phyloP scores from a whole-genome alignment of 1,139 yeast genomes.

The Nakaseomyces kungkrabaensis region DNA sequence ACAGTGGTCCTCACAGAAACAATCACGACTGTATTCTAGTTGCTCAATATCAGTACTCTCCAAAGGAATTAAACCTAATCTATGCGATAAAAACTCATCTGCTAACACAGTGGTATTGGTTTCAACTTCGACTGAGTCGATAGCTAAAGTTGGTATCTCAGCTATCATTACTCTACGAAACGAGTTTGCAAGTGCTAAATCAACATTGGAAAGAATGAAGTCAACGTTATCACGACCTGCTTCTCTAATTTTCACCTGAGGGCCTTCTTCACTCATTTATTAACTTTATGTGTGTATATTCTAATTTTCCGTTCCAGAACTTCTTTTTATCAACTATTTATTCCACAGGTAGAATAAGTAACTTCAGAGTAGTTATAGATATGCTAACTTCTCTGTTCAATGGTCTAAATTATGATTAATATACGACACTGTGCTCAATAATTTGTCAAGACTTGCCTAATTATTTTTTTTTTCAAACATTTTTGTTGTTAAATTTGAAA shows the following conservation, averaged over 20 bases:
- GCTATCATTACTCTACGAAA: slow-evolving; percentile 85
- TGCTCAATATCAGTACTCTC: slow-evolving; percentile 76
- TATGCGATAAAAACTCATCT: slow-evolving; percentile 89
- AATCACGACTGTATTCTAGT: slow-evolving; percentile 77
- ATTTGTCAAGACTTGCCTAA: no score
- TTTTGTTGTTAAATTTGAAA: not conserved
- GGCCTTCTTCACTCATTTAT: slow-evolving; percentile 40
- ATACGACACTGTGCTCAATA: no score
- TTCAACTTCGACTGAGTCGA: slow-evolving; percentile 91
- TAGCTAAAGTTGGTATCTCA: slow-evolving; percentile 92
- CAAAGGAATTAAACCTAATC: slow-evolving; percentile 85
- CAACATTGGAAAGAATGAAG: slow-evolving; percentile 79
- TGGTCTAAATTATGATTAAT: no score
- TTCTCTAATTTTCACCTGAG: slow-evolving; percentile 81
- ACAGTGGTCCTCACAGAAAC: slow-evolving; percentile 97
- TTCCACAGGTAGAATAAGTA: no score
- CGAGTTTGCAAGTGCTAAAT: slow-evolving; percentile 86
- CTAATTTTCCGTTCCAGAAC: no score
- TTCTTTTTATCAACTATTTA: no score
- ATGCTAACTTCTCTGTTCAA: no score
- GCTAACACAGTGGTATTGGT: slow-evolving; percentile 90
- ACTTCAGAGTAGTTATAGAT: no score
- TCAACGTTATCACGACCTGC: slow-evolving; percentile 82
- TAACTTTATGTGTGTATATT: no score
- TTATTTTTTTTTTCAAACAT: not conserved